Conservation (phyloP, 2,329 filamentous ascomycete genomes). For the Aspergillus versicolor region DNA sequence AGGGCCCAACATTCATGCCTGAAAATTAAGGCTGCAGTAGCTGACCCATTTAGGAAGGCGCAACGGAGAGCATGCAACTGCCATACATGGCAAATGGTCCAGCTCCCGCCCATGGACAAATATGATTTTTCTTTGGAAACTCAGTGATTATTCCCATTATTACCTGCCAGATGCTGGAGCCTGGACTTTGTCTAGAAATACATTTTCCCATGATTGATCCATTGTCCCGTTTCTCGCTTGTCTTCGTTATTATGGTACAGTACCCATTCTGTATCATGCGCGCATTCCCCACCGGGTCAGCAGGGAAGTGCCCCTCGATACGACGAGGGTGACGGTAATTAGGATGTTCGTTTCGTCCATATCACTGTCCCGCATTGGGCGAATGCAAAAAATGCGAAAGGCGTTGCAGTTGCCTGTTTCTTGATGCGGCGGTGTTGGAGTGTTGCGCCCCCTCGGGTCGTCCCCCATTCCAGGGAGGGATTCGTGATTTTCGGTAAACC, state of each 20-base stretch:
- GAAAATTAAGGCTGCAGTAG: neutral
- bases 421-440: neutral
- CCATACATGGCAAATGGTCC: neutral
- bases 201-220: neutral
- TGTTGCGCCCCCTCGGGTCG: neutral
- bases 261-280: neutral
- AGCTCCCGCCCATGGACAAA: neutral
- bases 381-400: neutral
- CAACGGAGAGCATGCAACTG: neutral
- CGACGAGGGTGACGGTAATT: neutral
- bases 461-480: neutral
- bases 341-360: neutral
- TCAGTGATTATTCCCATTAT: neutral
- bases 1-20: neutral
- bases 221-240: neutral
- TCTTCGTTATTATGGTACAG: constrained; percentile 6
- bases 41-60: neutral
- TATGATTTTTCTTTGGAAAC: neutral
- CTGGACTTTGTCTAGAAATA: neutral
- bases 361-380: neutral
- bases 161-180: neutral
- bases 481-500: neutral
- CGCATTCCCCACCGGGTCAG: neutral
- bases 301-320: neutral
- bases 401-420: neutral